These are phyloP conservation scores for Chalaropsis ovoidea DNA, from an alignment of 2,329 filamentous ascomycete species.

Conservation along the genomic window DNA sequence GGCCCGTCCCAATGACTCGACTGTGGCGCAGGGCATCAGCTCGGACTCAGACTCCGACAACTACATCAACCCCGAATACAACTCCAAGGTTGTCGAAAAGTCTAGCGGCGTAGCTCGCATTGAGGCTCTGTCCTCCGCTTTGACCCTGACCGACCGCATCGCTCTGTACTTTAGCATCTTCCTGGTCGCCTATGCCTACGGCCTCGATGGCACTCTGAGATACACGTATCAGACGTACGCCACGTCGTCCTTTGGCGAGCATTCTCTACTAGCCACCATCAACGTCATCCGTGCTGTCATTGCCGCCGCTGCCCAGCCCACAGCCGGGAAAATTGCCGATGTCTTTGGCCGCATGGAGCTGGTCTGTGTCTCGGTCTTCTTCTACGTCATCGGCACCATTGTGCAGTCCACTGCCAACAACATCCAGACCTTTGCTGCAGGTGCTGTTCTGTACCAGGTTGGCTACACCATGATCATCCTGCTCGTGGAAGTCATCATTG, in stretches of 20 bases:
- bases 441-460: constrained; percentile 51
- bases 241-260: constrained; percentile 40
- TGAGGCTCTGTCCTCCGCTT: constrained; percentile 45
- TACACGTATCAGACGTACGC: constrained; percentile 48
- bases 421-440: constrained; percentile 45
- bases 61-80: constrained; percentile 21
- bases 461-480: constrained; percentile 54
- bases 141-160: constrained; percentile 44
- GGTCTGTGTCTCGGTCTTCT: constrained; percentile 48
- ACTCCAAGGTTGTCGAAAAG: constrained; percentile 28
- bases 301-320: constrained; percentile 48
- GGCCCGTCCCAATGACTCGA: not conserved
- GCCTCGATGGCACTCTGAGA: constrained; percentile 48
- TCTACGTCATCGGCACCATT: constrained; percentile 50
- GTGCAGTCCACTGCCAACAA: constrained; percentile 44
- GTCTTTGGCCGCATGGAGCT: constrained; percentile 53
- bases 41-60: not conserved
- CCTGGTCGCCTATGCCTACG: constrained; percentile 54
- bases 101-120: constrained; percentile 50
- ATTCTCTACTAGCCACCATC: constrained; percentile 49
- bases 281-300: constrained; percentile 50
- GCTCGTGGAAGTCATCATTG: constrained; percentile 54
- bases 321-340: constrained; percentile 51
- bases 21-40: not conserved
- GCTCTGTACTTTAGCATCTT: constrained; percentile 53